Conservation (phyloP, 306 rosid species). For the Cucumis hystrix region DNA sequence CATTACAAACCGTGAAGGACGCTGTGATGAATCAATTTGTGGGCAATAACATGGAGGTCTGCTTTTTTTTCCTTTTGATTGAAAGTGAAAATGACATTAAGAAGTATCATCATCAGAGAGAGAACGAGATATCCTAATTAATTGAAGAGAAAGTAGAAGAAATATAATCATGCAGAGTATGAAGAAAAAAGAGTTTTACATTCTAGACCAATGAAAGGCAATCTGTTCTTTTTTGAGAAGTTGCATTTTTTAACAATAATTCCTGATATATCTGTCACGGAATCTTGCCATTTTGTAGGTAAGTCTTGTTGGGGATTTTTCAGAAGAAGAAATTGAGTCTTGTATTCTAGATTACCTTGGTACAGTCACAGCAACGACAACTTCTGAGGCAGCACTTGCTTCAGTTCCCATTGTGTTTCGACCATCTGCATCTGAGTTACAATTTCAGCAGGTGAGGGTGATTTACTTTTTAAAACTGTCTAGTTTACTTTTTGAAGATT, state of each 20-base stretch:
- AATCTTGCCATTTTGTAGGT: slow-evolving; percentile 35
- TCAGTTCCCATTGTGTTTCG: slow-evolving; percentile 56
- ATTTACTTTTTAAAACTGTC: slow-evolving; percentile 6
- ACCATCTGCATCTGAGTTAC: slow-evolving; percentile 57
- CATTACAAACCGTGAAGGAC: slow-evolving; percentile 73
- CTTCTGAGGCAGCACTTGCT: slow-evolving; percentile 18
- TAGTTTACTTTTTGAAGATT: not conserved
- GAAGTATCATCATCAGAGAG: not conserved
- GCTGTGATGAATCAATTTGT: slow-evolving; percentile 92
- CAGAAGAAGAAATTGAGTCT: slow-evolving; percentile 80
- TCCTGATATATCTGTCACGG: not conserved
- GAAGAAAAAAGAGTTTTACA: not conserved
- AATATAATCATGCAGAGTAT: not conserved
- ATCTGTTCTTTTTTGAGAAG: slow-evolving; percentile 11
- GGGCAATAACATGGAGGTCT: slow-evolving; percentile 95
- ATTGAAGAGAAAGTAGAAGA: not conserved
- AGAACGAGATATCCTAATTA: not conserved
- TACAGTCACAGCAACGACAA: slow-evolving; percentile 48
- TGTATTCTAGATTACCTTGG: slow-evolving; percentile 96
- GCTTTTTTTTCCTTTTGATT: slow-evolving; percentile 6
- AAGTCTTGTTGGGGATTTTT: slow-evolving; percentile 82
- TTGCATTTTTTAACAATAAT: slow-evolving; percentile 8
- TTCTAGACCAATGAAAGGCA: not conserved
- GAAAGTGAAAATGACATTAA: not conserved
- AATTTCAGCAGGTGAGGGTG: slow-evolving; percentile 70